These are phyloP conservation scores for Scedosporium aurantiacum DNA, from an alignment of 2,329 filamentous ascomycete genomes.

Conservation along the genomic window DNA sequence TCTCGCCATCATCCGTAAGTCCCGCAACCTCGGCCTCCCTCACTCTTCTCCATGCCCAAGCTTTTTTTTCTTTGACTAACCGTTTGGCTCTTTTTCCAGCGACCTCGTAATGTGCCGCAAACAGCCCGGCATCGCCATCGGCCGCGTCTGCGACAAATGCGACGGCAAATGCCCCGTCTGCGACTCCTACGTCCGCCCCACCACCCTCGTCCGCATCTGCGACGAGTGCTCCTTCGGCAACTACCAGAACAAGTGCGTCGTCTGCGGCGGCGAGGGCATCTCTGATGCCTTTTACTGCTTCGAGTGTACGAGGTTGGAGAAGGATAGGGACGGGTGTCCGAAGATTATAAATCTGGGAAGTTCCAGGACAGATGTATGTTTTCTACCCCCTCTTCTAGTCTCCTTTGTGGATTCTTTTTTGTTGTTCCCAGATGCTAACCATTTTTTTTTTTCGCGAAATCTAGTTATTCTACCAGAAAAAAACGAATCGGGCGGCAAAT, in stretches of 20 bases:
- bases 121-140: constrained; percentile 93
- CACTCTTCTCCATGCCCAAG: background rate
- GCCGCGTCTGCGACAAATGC: constrained; percentile 98
- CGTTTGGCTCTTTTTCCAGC: constrained; percentile 27
- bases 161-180: constrained; percentile 99
- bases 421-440: constrained; percentile 15
- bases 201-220: constrained; percentile 94
- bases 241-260: constrained; percentile 99
- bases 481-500: constrained; percentile 48
- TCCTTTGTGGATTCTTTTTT: background rate
- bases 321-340: constrained; percentile 92
- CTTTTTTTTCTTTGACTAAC: constrained; percentile 16
- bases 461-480: constrained; percentile 55
- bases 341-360: constrained; percentile 99
- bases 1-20: constrained; percentile 87
- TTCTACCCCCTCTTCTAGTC: constrained; percentile 30
- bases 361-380: constrained; percentile 77
- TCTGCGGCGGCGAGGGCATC: constrained; percentile 96
- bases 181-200: constrained; percentile 97
- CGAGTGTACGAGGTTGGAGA: constrained; percentile 92
- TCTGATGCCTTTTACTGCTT: constrained; percentile 99
- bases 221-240: constrained; percentile 99
- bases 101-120: constrained; percentile 99
- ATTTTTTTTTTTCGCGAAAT: constrained; percentile 3
- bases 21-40: background rate